phyloP scores from a whole-genome alignment of 148 eudicot genomes.

The Tetragonia tetragonoides region DNA sequence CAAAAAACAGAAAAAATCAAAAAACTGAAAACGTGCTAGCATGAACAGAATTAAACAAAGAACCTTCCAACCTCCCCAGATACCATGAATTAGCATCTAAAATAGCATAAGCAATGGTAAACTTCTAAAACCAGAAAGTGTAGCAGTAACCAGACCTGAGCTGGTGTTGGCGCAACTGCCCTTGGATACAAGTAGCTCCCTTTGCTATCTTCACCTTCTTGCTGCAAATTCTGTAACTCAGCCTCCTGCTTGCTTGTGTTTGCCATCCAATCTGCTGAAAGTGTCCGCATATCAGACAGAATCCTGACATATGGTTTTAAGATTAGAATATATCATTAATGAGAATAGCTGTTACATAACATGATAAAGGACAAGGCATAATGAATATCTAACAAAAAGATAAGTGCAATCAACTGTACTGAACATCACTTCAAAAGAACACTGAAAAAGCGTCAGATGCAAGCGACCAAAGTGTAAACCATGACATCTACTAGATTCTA shows the following conservation, averaged over 20 bases:
- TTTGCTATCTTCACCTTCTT: conserved; percentile 84
- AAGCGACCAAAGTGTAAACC: not conserved
- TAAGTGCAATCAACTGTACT: not conserved
- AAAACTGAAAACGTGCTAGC: not conserved
- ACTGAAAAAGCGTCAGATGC: no score
- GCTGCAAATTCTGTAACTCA: conserved; percentile 64
- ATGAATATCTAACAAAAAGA: not conserved
- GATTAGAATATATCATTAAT: not conserved
- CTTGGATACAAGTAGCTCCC: conserved; percentile 84
- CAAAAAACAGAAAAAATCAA: not conserved
- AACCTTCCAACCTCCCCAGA: not conserved
- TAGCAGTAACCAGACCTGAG: conserved; percentile 59
- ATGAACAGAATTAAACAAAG: not conserved
- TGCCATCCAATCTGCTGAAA: conserved; percentile 99
- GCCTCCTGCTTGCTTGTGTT: conserved; percentile 81
- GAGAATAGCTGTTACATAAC: not conserved
- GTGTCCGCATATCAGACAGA: conserved; percentile 98
- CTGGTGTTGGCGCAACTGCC: conserved; percentile 95
- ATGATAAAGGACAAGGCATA: not conserved
- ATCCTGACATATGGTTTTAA: conserved; percentile 49
- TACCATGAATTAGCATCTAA: not conserved
- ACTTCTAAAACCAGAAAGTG: not conserved
- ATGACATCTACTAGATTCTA: not conserved
- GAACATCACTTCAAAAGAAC: not conserved
- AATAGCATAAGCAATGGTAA: not conserved